These are phyloP conservation scores for Vigna angularis DNA, from an alignment of 306 rosid genomes.

Conservation along the genomic window DNA sequence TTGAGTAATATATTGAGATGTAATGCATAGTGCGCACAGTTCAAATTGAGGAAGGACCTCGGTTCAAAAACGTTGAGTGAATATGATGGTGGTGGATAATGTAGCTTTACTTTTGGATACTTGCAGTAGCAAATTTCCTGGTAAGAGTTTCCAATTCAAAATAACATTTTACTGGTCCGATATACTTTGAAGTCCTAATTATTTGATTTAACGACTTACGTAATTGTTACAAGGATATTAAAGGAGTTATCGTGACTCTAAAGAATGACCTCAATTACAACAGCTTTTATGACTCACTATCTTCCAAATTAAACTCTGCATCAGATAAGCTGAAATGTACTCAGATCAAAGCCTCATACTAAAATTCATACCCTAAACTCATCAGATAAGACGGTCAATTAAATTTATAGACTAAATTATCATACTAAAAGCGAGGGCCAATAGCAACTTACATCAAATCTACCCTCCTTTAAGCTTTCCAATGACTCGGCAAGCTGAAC, in stretches of 20 bases:
- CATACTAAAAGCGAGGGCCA: conserved; percentile 25
- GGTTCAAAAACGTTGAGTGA: neutral
- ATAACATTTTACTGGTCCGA: neutral
- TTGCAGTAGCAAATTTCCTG: neutral
- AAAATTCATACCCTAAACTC: too few relatives aligned
- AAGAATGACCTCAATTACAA: neutral
- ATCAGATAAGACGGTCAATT: neutral
- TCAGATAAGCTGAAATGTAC: conserved; percentile 25
- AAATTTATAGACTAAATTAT: conserved; percentile 5
- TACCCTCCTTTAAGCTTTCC: conserved; percentile 68
- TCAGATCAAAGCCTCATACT: neutral
- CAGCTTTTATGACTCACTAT: neutral
- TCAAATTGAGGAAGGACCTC: conserved; percentile 6
- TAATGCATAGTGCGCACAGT: neutral
- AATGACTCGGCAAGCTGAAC: conserved; percentile 92
- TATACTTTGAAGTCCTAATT: neutral
- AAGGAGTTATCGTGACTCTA: neutral
- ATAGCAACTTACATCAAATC: conserved; percentile 63
- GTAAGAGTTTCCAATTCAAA: conserved; percentile 6
- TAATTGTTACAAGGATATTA: neutral
- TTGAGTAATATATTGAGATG: conserved; percentile 3
- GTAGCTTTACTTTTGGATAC: neutral
- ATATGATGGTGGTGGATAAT: neutral
- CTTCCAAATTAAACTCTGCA: conserved; percentile 1
- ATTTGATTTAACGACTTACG: neutral